phyloP scores from a whole-genome alignment of 1,284 basidiomycete species.

The Xerocomus nothofagi region DNA sequence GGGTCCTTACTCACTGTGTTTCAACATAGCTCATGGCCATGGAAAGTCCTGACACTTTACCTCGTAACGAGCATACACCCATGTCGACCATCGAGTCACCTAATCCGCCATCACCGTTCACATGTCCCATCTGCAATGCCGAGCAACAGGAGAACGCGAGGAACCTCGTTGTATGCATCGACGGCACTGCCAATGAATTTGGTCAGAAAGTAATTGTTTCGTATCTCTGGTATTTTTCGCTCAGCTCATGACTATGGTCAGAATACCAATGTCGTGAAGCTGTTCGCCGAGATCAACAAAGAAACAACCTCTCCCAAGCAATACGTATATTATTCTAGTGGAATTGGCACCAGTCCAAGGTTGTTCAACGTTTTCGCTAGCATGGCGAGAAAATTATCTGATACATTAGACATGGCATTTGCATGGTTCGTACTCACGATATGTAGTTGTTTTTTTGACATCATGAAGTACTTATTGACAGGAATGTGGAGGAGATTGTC shows the following conservation, averaged over 20 bases:
- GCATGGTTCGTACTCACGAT: constrained; percentile 23
- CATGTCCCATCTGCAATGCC: constrained; percentile 18
- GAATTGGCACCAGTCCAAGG: constrained; percentile 38
- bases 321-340: constrained; percentile 39
- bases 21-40: background rate
- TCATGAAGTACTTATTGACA: background rate
- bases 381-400: constrained; percentile 18
- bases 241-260: constrained; percentile 17
- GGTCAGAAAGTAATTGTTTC: constrained; percentile 23
- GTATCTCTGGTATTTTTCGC: background rate
- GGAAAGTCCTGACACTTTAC: background rate
- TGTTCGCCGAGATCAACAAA: constrained; percentile 31
- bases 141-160: constrained; percentile 12
- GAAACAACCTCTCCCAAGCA: constrained; percentile 20
- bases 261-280: constrained; percentile 40
- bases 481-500: constrained; percentile 31
- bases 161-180: constrained; percentile 34
- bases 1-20: background rate
- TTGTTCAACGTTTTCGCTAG: constrained; percentile 20
- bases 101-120: background rate
- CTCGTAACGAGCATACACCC: background rate
- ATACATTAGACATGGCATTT: constrained; percentile 29
- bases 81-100: background rate
- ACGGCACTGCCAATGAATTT: constrained; percentile 31
- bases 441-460: background rate